A percentile compares a stretch with the other conserved stretches of the same genome.
phyloP scores from a whole-genome alignment of 169 alveolate species.

The Plasmodium berghei region DNA sequence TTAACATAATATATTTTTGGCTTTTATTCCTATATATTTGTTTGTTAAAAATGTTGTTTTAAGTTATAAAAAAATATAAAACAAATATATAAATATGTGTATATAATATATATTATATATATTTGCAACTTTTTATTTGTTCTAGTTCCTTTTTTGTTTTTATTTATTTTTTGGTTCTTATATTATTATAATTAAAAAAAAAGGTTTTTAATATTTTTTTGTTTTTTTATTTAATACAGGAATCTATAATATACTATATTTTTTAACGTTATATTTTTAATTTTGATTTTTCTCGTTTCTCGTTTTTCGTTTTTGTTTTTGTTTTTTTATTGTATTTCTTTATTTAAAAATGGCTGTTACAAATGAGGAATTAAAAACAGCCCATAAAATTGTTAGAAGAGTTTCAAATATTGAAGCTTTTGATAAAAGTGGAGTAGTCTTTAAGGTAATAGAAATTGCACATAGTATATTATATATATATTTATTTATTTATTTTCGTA shows the following conservation, averaged over 20 bases:
- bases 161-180: conserved; percentile 14
- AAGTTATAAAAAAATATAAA: conserved; percentile 2
- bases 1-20: neutral
- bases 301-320: neutral
- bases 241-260: conserved; percentile 20
- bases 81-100: no score
- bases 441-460: conserved; percentile 28
- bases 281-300: conserved; percentile 1
- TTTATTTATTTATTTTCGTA: neutral
- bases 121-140: neutral
- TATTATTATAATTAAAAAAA: conserved; percentile 6
- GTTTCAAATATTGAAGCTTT: conserved; percentile 72
- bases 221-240: conserved; percentile 12
- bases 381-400: conserved; percentile 66
- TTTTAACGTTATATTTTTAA: conserved; percentile 10
- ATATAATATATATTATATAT: neutral
- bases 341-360: conserved; percentile 64
- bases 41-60: conserved; percentile 50
- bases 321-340: conserved; percentile 2
- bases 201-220: neutral
- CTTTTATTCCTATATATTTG: conserved; percentile 26
- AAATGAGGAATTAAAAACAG: conserved; percentile 74
- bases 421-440: conserved; percentile 68
- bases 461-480: neutral
- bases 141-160: conserved; percentile 16